These are phyloP conservation scores for Tetrapyrgos nigripes DNA, from an alignment of 1,284 basidiomycete genomes.

Conservation along the genomic window DNA sequence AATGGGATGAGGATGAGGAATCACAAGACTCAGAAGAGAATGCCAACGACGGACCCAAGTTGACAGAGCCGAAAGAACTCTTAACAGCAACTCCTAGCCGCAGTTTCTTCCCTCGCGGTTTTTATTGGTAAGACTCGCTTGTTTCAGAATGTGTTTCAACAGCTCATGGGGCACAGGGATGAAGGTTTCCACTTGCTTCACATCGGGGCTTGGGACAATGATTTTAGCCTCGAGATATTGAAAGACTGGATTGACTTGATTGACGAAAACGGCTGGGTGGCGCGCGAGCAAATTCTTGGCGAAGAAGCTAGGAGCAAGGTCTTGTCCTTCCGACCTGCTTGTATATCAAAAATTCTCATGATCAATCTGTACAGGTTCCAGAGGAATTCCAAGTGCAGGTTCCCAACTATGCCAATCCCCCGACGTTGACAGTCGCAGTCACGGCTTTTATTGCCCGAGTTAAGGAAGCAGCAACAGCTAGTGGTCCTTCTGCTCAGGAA, in stretches of 20 bases:
- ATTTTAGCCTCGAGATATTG: conserved; percentile 89
- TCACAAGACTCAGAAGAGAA: conserved; percentile 48
- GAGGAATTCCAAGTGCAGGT: conserved; percentile 91
- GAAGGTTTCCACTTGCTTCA: conserved; percentile 95
- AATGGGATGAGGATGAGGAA: conserved; percentile 88
- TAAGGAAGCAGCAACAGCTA: conserved; percentile 42
- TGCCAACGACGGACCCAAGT: conserved; percentile 56
- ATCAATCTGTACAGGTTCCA: conserved; percentile 66
- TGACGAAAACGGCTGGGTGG: conserved; percentile 95
- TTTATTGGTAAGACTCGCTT: conserved; percentile 78
- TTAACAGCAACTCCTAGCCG: conserved; percentile 93
- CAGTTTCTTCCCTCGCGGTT: conserved; percentile 95
- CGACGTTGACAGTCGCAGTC: conserved; percentile 90
- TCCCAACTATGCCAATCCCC: conserved; percentile 93
- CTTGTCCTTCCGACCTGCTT: conserved; percentile 13
- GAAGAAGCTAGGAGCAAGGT: conserved; percentile 94
- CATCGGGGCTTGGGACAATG: conserved; percentile 92
- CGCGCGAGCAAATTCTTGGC: conserved; percentile 92
- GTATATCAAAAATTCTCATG: conserved; percentile 8
- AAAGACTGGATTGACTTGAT: conserved; percentile 90
- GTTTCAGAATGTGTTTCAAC: conserved; percentile 5
- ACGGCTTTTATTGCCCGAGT: conserved; percentile 87
- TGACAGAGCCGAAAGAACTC: conserved; percentile 80
- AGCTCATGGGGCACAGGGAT: conserved; percentile 62
- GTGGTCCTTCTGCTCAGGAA: conserved; percentile 59